A percentile compares a stretch with the other conserved stretches of the same genome.
Evolutionary conservation across 2,329 filamentous ascomycete genomes (phyloP).

Genomic region (Fusarium clavum): DNA sequence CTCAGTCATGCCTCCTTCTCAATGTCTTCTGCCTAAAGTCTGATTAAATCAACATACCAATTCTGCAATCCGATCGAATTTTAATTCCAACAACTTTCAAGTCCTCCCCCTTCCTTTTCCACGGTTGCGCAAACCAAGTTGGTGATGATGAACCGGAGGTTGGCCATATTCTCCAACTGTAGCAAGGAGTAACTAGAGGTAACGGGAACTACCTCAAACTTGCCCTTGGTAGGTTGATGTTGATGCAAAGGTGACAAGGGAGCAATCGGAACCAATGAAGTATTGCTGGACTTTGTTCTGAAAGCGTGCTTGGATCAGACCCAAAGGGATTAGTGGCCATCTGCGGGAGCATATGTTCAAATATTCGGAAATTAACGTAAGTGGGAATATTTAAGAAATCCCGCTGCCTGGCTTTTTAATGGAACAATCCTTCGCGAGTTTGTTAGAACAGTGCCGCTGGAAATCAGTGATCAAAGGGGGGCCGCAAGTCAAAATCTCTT

Average conservation of each 20-base stretch:
- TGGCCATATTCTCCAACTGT: not conserved
- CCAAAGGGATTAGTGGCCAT: not conserved
- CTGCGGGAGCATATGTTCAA: not conserved
- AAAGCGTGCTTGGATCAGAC: not conserved
- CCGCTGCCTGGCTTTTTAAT: no score
- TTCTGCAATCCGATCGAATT: not conserved
- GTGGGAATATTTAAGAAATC: no score
- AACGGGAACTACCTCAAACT: not conserved
- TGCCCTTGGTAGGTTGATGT: not conserved
- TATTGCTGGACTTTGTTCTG: not conserved
- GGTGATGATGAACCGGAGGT: not conserved
- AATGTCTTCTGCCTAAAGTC: not conserved
- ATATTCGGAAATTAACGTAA: no score
- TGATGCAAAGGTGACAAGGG: not conserved
- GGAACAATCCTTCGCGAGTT: not conserved
- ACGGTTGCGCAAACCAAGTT: not conserved
- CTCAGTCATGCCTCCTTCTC: not conserved
- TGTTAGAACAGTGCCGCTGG: not conserved
- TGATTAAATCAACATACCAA: not conserved
- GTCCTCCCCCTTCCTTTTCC: not conserved
- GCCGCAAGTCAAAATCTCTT: not conserved
- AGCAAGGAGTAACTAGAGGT: not conserved
- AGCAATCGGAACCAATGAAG: not conserved
- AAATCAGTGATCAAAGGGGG: not conserved
- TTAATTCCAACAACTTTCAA: not conserved